Evolutionary conservation across 1,284 basidiomycete genomes (phyloP), one percentile per base, ranked within the genome.

Genomic region (Mycena sp.): DNA sequence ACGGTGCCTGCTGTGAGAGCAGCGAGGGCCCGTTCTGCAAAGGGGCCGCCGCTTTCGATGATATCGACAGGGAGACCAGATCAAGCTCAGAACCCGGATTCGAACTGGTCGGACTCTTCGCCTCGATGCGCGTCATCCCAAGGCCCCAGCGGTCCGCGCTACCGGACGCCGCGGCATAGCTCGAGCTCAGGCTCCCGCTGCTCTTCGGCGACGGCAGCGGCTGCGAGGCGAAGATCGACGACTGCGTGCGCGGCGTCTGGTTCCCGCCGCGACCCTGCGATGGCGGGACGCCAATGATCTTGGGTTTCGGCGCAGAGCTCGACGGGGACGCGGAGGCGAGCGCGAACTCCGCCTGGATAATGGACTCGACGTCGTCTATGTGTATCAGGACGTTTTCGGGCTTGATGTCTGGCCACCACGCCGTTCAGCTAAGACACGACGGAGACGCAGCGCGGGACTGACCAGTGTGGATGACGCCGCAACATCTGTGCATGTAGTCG

Each of bases 331-430:
- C 46, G 26, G 46, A 53, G 4, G 83, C 83, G 26, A 83, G 80
- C 14, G 89, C 89, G 63, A 96, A 83, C 77, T 99, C 96, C 16
- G 93, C 83, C 69, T 92, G 87, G 46, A 99, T 96, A 72, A 99
- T 95, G 3, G 89, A 84, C 75, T 99, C 97, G 70, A 99, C 97
- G 74, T 99, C 94, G 71, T 99, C 97, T 73, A 99, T 99, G 78
- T 90, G 93, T 70, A 99, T 96, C 58, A 99, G 86, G 32, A 99
- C 96, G 78, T 99, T 99, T 77, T 99, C 97, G 0, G 97, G 97
- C 79, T 99, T 99, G 69, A 99, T 85, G 78, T 99, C 96, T 88
- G 61, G 7, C 58, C 26, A 44, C 37, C n/a, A 38, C 35, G 23
- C 52, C 69, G 60, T 58, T 63, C 52, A 56, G 44, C 37, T 52